Evolutionary conservation across 75 land plant genomes (phyloP), one percentile per base, ranked within the genome.

Genomic region (Adiantum capillusveneris): DNA sequence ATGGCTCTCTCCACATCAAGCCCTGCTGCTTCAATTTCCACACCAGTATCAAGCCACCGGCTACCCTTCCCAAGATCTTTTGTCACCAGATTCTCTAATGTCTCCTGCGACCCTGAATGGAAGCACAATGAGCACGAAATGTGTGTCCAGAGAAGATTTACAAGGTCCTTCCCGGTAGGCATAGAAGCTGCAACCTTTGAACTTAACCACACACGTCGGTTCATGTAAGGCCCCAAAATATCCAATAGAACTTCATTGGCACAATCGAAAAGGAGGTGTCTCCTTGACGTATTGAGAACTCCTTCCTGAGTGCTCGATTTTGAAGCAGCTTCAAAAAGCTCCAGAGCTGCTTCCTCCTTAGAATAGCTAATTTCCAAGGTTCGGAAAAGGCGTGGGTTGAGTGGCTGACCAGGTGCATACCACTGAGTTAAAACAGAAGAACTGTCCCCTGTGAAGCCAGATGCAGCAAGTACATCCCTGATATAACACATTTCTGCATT

Each of bases 201-300:
- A 45, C 68, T 68, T 28, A 61, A 25, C 71, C 60, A 72, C 17
- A 81, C 79, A 27, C 25, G 39, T 49, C 48, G 68, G 31, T 67
- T 66, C 29, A 65, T 65, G 53, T 65, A 62, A 1, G 49, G 59
- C 22, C 74, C 71, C 25, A 78, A 65, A 21, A 81, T 68, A 54
- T 76, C 69, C 28, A 56, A 2, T 25, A 90, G 75, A 36, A 74
- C 73, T 63, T 90, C 83, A 70, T 81, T 72, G 37, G 80, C 62
- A 36, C 67, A 71, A 44, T 90, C 85, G 63, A 90, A 90, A 29
- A 90, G 78, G 28, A 86, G 78, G 21, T 63, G 82, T 31, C 73
- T 67, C 42, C 83, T 37, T 16, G 36, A 27, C 19, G 1, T 2
- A n/a, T 30, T 18, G 30, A 45, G 1, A n/a, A n/a, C n/a, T n/a